Percentiles rank a stretch among this genome's conserved stretches.
phyloP scores from a whole-genome alignment of 1,284 basidiomycete species.

The Trichosporon sp. region DNA sequence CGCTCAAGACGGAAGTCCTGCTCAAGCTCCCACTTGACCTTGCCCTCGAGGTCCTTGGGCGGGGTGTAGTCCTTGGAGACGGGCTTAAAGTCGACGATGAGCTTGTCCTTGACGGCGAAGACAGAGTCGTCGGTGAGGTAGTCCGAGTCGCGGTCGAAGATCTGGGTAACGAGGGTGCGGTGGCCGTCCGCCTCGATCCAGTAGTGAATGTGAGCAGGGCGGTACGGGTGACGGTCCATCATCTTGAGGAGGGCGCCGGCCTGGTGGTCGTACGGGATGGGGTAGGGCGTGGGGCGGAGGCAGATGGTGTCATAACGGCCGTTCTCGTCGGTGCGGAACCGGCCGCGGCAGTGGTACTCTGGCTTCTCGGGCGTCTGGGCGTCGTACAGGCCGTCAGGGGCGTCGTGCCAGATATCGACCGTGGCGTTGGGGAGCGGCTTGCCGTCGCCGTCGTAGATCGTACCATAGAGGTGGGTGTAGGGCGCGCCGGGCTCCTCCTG shows the following conservation, averaged over 20 bases:
- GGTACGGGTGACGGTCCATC: slow-evolving; percentile 42
- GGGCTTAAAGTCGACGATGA: slow-evolving; percentile 26
- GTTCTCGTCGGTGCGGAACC: slow-evolving; percentile 40
- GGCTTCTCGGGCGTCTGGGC: slow-evolving; percentile 44
- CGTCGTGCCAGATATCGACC: slow-evolving; percentile 47
- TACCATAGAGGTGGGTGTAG: slow-evolving; percentile 37
- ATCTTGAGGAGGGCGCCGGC: slow-evolving; percentile 43
- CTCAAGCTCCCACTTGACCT: slow-evolving; percentile 22
- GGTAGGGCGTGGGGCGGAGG: slow-evolving; percentile 45
- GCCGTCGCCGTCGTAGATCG: slow-evolving; percentile 35
- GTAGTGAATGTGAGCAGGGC: slow-evolving; percentile 47
- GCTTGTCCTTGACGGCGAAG: slow-evolving; percentile 45
- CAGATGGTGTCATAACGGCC: slow-evolving; percentile 39
- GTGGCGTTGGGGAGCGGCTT: slow-evolving; percentile 39
- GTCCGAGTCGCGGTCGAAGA: slow-evolving; percentile 43
- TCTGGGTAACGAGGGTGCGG: slow-evolving; percentile 36
- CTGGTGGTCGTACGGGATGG: slow-evolving; percentile 45
- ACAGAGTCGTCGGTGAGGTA: slow-evolving; percentile 47
- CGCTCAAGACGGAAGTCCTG: slow-evolving; percentile 24
- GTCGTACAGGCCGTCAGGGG: slow-evolving; percentile 47
- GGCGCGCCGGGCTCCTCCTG: slow-evolving; percentile 34
- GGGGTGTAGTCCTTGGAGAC: slow-evolving; percentile 11
- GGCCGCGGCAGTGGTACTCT: slow-evolving; percentile 39
- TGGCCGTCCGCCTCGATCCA: slow-evolving; percentile 30
- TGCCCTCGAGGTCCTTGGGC: slow-evolving; percentile 10